Conservation (phyloP, 345 rosid genomes). For the Citropsis articulata region DNA sequence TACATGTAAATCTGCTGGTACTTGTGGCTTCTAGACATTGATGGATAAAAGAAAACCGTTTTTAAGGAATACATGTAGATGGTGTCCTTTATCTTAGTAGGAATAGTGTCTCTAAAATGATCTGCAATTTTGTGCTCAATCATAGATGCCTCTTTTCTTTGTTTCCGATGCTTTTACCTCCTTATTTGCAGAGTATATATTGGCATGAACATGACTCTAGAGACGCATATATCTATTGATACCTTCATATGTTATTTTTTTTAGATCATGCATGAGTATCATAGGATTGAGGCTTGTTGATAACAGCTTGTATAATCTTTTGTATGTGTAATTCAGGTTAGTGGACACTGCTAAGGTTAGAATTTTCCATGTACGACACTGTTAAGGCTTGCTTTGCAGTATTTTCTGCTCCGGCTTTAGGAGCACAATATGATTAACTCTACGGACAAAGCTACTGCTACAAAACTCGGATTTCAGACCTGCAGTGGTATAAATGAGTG, state of each 20-base stretch:
- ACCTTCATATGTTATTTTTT: background rate
- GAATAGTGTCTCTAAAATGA: background rate
- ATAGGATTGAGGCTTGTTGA: background rate
- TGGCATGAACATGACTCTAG: background rate
- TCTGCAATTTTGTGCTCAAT: background rate
- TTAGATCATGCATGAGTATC: background rate
- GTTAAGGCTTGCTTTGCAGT: background rate
- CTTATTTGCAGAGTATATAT: background rate
- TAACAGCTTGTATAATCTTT: no score
- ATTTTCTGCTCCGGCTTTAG: no score
- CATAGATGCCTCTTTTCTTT: background rate
- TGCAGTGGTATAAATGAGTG: no score
- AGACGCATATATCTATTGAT: background rate
- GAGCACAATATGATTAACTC: background rate
- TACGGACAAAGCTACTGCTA: background rate
- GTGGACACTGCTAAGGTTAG: background rate
- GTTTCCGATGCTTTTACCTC: background rate
- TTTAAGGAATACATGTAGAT: background rate
- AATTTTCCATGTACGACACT: background rate
- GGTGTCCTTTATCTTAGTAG: background rate
- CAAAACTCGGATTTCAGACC: background rate
- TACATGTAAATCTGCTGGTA: background rate
- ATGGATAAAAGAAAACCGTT: background rate
- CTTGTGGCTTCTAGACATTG: background rate
- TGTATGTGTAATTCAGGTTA: background rate